Conservation (phyloP, 2,329 filamentous ascomycete genomes). For the Didymella sp. region DNA sequence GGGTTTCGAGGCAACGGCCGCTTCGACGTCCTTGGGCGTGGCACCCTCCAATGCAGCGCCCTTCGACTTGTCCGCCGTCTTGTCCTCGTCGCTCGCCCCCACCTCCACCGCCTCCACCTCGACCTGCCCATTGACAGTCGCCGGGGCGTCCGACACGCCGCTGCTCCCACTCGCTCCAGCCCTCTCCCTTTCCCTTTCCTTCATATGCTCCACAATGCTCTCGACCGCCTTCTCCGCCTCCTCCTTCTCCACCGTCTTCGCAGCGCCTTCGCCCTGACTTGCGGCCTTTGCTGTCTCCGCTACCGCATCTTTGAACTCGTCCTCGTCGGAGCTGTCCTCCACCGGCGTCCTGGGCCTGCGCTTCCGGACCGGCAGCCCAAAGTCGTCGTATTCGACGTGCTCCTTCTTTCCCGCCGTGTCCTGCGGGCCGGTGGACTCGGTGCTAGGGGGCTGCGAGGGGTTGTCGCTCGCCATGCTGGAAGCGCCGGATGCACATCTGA, state of each 20-base stretch:
- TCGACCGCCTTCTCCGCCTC: conserved; percentile 35
- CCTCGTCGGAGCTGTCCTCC: conserved; percentile 38
- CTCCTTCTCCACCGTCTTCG: not conserved
- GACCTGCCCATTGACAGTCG: conserved; percentile 4
- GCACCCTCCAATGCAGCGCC: not conserved
- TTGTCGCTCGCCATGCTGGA: conserved; percentile 37
- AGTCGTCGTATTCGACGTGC: conserved; percentile 68
- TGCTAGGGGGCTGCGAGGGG: conserved; percentile 39
- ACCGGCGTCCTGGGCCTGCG: conserved; percentile 43
- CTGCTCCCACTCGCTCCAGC: not conserved
- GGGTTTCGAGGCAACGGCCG: not conserved
- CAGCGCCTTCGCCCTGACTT: conserved; percentile 8
- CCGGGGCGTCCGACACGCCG: not conserved
- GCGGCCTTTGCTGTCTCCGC: conserved; percentile 1
- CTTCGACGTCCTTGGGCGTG: not conserved
- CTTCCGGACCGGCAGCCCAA: conserved; percentile 70
- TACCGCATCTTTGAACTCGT: conserved; percentile 41
- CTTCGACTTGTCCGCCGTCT: conserved; percentile 8
- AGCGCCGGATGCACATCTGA: conserved; percentile 4
- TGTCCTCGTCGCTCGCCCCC: not conserved
- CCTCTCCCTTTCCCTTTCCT: conserved; percentile 13
- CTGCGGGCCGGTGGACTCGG: conserved; percentile 30
- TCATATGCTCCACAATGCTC: conserved; percentile 22
- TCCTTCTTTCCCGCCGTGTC: conserved; percentile 22
- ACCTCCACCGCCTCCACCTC: conserved; percentile 16